Conservation (phyloP, 257 asterid genomes). For the Solanum sitiens region DNA sequence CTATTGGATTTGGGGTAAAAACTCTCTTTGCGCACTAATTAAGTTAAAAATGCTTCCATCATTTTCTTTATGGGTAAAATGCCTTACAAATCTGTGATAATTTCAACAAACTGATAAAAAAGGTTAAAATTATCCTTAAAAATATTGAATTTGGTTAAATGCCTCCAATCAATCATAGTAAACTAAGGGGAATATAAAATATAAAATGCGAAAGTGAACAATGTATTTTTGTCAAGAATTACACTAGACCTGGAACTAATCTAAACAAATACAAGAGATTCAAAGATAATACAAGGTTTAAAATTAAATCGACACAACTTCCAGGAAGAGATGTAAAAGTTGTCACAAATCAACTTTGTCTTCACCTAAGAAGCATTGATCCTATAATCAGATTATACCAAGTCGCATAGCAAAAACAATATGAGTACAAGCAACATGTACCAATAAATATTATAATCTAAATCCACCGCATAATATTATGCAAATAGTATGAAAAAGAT, state of each 20-base stretch:
- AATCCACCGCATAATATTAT: not conserved
- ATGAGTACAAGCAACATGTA: not conserved
- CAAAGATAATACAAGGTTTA: no score
- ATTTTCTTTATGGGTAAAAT: no score
- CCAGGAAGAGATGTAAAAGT: not conserved
- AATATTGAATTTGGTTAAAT: no score
- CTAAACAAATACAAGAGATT: no score
- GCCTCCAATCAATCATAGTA: no score
- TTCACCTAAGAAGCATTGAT: not conserved
- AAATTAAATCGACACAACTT: not conserved
- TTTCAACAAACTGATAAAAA: not conserved
- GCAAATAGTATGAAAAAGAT: not conserved
- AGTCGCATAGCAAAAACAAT: not conserved
- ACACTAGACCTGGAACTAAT: no score
- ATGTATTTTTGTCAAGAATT: no score
- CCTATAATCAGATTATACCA: not conserved
- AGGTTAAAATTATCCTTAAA: no score
- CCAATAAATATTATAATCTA: not conserved
- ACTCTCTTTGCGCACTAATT: not conserved
- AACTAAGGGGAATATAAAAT: no score
- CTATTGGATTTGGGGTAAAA: not conserved
- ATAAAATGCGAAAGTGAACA: no score
- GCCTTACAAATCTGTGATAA: not conserved
- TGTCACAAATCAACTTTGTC: not conserved
- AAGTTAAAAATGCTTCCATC: not conserved